Base-by-base conservation (phyloP, 306 rosid genomes). In the Bauhinia variegata region DNA sequence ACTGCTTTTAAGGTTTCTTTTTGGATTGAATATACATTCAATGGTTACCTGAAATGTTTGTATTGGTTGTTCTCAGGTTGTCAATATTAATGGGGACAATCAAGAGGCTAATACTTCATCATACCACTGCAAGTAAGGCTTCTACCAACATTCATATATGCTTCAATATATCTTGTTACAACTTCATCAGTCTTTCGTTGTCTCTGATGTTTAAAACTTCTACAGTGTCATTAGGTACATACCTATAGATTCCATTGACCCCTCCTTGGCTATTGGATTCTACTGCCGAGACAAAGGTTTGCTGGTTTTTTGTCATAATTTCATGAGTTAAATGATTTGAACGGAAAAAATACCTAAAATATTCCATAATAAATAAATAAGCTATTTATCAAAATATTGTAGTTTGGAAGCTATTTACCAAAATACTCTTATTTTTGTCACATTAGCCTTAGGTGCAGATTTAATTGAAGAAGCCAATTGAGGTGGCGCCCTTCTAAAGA, bases 261-360 rank as follows among this genome's bases (percentile, higher is more conserved):
- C 99, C 57, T 93, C 99, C 60, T 71, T 93, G 72, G 99, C 99
- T 44, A 84, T 93, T 71, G 99, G 99, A 63, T 93, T 93, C 82
- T 93, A 89, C 80, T 93, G 99, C 73, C 95, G 90, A 19, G 87
- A 86, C 75, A 90, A 83, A 90, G 96, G 97, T 91, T 47, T 66
- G 75, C 57, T 34, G 62, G 14, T 60, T 70, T 50, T 74, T 50
- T 36, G 18, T 16, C 54, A 62, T 62, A 58, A 72, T 49, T 59
- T 70, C 71, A 36, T 6, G 12, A 28, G 63, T 46, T 58, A 23
- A 23, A 31, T 15, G 28, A n/a, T n/a, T n/a, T n/a, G n/a, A n/a
- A n/a, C n/a, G n/a, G n/a, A n/a, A n/a, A n/a, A n/a, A n/a, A n/a
- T n/a, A n/a, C n/a, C n/a, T n/a, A n/a, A n/a, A n/a, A n/a, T n/a